Base-by-base conservation (phyloP, 164 flowering plant species). In the Euptelea pleiosperma region DNA sequence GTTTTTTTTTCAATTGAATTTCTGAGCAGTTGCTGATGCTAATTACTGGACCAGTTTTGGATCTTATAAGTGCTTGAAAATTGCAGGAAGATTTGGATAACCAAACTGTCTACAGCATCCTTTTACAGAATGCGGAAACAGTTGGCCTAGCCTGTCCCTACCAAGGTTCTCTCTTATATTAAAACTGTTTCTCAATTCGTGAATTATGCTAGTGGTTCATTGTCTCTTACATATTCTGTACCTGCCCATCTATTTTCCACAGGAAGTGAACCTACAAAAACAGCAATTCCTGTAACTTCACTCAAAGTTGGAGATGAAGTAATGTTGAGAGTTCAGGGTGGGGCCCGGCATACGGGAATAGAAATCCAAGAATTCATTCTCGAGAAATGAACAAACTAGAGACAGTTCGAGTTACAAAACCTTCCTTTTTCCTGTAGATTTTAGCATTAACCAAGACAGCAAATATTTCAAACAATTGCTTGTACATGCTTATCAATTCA, bases 91-190 rank as follows among this genome's bases (percentile, higher is more conserved):
- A 61, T 35, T 64, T 72, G 26, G 85, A 84, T 33, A 33, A 72
- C 62, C 61, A 70, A 55, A 77, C 70, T 26, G 43, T 55, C 54
- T 91, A 77, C 69, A 78, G 82, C 79, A 83, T 84, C 66, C 77
- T 85, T 51, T 67, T 91, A 21, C 98, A 91, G 61, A 89, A 89
- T 70, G 96, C 96, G 30, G 98, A 91, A 73, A 88, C 98, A 31
- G 98, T 91, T 60, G 87, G 87, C 25, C 61, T 89, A 36, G 77
- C 85, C 11, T 47, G 71, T 47, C 85, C 90, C 5, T 25, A 18
- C 41, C 67, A 65, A 78, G 93, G 96, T 87, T 36, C 51, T 57
- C 5, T 6, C 15, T 21, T 14, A 2, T 22, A 18, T 9, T 31
- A 15, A 34, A 29, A 2, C 9, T 47, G 29, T 47, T 16, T 52